Percentiles rank a stretch among this genome's conserved stretches.
phyloP scores from a whole-genome alignment of 1,284 basidiomycete species.

The Puccinia horiana region DNA sequence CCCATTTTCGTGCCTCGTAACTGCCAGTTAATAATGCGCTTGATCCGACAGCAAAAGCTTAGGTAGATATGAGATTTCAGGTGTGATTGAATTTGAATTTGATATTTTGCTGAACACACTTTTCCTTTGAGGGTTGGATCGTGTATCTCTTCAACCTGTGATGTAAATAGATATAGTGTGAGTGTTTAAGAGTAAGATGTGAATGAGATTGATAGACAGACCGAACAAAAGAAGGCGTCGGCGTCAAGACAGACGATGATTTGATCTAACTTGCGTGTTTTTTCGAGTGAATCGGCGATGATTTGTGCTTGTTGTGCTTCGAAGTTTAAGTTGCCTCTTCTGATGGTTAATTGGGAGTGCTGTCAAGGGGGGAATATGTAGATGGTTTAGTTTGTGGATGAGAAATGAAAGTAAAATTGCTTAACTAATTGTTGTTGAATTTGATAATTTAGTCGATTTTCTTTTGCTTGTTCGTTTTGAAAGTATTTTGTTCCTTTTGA shows the following conservation, averaged over 20 bases:
- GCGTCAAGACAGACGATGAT: slow-evolving; percentile 36
- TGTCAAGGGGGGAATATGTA: background rate
- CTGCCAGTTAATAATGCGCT: slow-evolving; percentile 9
- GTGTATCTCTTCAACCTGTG: slow-evolving; percentile 27
- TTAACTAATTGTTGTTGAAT: slow-evolving; percentile 50
- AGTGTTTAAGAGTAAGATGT: background rate
- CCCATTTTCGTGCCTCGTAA: slow-evolving; percentile 35
- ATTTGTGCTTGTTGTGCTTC: slow-evolving; percentile 11
- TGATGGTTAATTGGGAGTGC: background rate
- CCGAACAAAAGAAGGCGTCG: slow-evolving; percentile 34
- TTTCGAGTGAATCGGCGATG: background rate
- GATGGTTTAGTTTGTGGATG: background rate
- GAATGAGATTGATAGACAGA: background rate
- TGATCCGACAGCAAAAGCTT: slow-evolving; percentile 35
- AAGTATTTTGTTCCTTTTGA: slow-evolving; percentile 58
- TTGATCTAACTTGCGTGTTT: slow-evolving; percentile 1
- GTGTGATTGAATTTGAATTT: background rate
- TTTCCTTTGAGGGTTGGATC: slow-evolving; percentile 20
- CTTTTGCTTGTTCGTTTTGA: slow-evolving; percentile 56
- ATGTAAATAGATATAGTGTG: background rate
- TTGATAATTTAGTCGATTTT: slow-evolving; percentile 54
- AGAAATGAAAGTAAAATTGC: background rate
- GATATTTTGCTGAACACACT: background rate
- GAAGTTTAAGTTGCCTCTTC: background rate
- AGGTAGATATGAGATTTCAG: background rate